A percentile compares a stretch with the other conserved stretches of the same genome.
phyloP scores from a whole-genome alignment of 78 protist genomes.

The Protostelium mycophagum region DNA sequence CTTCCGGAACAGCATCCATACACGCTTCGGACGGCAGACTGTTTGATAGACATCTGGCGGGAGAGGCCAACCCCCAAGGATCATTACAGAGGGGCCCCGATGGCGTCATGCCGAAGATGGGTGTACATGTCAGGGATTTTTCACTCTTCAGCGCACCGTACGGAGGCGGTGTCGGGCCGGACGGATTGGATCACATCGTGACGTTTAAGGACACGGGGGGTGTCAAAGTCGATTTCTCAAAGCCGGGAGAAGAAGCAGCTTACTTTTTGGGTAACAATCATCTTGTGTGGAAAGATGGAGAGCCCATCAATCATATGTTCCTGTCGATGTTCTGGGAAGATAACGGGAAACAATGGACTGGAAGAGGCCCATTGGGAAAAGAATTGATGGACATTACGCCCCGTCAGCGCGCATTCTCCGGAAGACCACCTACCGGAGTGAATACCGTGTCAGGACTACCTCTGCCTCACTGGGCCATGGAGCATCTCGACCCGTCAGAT shows the following conservation, averaged over 20 bases:
- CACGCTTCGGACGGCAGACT: not conserved
- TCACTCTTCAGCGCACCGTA: not conserved
- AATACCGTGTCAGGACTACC: too few species aligned
- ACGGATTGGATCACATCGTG: not conserved
- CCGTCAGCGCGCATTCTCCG: not conserved
- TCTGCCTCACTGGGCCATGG: too few species aligned
- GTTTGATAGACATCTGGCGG: too few species aligned
- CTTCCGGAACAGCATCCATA: not conserved
- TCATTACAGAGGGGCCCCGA: not conserved
- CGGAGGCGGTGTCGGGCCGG: not conserved
- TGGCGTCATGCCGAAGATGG: not conserved
- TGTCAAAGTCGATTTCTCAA: not conserved
- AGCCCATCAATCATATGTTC: not conserved
- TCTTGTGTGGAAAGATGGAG: not conserved
- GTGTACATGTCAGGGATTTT: not conserved
- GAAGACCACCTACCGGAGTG: too few species aligned
- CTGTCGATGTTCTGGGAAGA: not conserved
- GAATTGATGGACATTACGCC: not conserved
- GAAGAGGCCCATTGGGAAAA: not conserved
- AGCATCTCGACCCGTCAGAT: too few species aligned
- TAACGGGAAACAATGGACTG: not conserved
- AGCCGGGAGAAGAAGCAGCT: not conserved
- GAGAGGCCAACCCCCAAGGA: too few species aligned
- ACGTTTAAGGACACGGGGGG: not conserved
- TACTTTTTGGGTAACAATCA: not conserved